Conservation (phyloP, 306 rosid species). For the Aeschynomene evenia region DNA sequence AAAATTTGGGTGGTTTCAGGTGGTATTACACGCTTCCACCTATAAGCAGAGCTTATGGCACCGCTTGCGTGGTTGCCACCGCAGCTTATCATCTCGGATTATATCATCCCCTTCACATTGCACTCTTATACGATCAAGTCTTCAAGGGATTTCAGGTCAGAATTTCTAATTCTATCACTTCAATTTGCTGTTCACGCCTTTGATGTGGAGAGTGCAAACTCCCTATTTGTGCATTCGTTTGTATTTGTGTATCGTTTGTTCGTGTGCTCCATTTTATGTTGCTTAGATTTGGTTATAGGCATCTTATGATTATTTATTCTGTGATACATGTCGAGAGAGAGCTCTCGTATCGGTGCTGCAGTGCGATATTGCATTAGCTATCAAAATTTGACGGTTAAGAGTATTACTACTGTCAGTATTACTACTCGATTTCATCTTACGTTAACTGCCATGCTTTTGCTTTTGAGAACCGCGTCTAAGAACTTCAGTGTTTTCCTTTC, state of each 20-base stretch:
- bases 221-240: too few relatives aligned
- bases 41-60: slow-evolving; percentile 86
- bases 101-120: slow-evolving; percentile 24
- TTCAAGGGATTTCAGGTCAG: slow-evolving; percentile 72
- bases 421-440: background rate
- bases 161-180: background rate
- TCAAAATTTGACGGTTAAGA: slow-evolving; percentile 11
- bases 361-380: background rate
- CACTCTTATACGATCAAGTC: slow-evolving; percentile 39
- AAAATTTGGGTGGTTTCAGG: slow-evolving; percentile 46
- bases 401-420: background rate
- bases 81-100: slow-evolving; percentile 57
- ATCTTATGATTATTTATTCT: background rate
- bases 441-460: background rate
- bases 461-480: background rate
- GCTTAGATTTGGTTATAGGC: background rate
- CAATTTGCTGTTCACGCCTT: slow-evolving; percentile 2
- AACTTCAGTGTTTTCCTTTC: slow-evolving; percentile 10
- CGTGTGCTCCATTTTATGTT: background rate
- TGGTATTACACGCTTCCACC: slow-evolving; percentile 88
- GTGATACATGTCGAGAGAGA: background rate
- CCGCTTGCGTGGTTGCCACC: slow-evolving; percentile 68
- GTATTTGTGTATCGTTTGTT: background rate
- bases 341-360: background rate
- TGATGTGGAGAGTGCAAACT: background rate